Percentiles rank a stretch among this genome's conserved stretches.
These are phyloP conservation scores for Solanum chmielewskii DNA, from an alignment of 257 asterid genomes.

Conservation along the genomic window DNA sequence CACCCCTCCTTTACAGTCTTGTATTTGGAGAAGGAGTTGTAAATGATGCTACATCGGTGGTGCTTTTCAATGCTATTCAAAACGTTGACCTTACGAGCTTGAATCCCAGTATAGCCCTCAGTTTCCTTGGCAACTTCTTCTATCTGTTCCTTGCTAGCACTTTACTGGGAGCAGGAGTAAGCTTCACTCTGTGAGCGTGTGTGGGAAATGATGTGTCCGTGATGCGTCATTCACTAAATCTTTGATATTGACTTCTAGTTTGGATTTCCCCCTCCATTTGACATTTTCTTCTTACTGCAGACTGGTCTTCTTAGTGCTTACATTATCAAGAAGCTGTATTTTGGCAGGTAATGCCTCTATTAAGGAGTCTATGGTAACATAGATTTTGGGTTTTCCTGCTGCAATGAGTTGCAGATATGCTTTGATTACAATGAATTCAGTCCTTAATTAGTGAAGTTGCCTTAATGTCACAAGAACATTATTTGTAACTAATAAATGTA, in stretches of 20 bases:
- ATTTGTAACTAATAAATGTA: background rate
- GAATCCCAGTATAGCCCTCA: conserved; percentile 10
- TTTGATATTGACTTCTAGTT: background rate
- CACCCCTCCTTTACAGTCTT: conserved; percentile 39
- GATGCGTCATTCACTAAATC: background rate
- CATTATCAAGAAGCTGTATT: conserved; percentile 30
- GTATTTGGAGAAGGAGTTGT: conserved; percentile 46
- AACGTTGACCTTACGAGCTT: conserved; percentile 18
- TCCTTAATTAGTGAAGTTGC: background rate
- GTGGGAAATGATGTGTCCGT: background rate
- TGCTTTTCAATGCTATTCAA: conserved; percentile 40
- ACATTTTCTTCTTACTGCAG: conserved; percentile 15
- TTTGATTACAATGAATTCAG: background rate
- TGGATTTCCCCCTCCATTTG: background rate
- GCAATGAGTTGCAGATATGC: background rate
- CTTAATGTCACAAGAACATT: background rate
- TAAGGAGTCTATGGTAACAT: background rate
- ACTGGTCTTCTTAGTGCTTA: conserved; percentile 35
- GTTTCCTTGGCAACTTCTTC: conserved; percentile 22
- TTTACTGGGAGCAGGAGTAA: conserved; percentile 23
- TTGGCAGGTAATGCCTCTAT: conserved; percentile 19
- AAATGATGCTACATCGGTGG: conserved; percentile 44
- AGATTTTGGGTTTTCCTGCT: background rate
- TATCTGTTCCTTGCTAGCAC: conserved; percentile 36
- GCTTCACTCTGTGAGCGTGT: background rate